phyloP scores from a whole-genome alignment of 2,329 filamentous ascomycete genomes.

The Alternaria burnsii region DNA sequence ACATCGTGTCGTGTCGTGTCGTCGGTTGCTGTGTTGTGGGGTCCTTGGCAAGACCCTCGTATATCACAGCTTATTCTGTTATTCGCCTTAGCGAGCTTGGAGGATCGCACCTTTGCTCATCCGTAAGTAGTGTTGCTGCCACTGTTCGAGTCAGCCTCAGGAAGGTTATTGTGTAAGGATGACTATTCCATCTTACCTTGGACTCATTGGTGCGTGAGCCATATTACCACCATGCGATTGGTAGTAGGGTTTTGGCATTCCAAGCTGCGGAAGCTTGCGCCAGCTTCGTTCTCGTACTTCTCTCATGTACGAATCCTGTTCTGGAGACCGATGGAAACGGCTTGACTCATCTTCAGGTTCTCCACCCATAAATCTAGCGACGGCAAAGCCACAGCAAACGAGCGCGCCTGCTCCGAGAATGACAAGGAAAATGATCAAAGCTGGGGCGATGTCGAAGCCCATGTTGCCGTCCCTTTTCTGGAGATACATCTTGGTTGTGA shows the following conservation, averaged over 20 bases:
- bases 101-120: conserved; percentile 11
- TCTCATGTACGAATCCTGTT: conserved; percentile 47
- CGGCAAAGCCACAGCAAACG: conserved; percentile 32
- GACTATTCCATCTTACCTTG: conserved; percentile 14
- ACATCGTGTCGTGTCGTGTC: background rate
- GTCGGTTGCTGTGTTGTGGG: background rate
- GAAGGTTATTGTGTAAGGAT: background rate
- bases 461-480: conserved; percentile 36
- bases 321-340: conserved; percentile 23
- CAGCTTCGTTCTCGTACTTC: conserved; percentile 41
- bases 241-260: background rate
- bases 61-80: background rate
- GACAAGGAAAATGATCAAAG: conserved; percentile 40
- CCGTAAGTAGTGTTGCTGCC: conserved; percentile 24
- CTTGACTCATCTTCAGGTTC: conserved; percentile 11
- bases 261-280: conserved; percentile 22
- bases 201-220: conserved; percentile 23
- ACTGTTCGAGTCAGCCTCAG: conserved; percentile 13
- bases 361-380: conserved; percentile 30
- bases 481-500: conserved; percentile 21
- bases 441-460: conserved; percentile 36
- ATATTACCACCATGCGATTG: conserved; percentile 11
- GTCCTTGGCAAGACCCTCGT: background rate
- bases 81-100: background rate
- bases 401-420: conserved; percentile 37